phyloP scores from a whole-genome alignment of 1,139 yeast genomes.

The Nadsonia starkeyi-henricii region DNA sequence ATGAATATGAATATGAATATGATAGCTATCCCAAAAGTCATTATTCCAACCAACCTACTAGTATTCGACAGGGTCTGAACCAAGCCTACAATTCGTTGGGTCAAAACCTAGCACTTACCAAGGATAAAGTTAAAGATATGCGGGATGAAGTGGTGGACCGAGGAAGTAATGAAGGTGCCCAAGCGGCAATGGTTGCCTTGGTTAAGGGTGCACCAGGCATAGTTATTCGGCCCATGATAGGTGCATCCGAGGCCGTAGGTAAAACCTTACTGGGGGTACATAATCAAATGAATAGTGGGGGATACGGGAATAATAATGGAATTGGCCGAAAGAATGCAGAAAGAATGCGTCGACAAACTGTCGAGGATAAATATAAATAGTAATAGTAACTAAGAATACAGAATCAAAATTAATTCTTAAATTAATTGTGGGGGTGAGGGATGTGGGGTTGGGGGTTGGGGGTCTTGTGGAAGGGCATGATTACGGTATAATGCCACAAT shows the following conservation, averaged over 20 bases:
- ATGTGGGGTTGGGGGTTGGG: no score
- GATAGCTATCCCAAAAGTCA: slow-evolving; percentile 32
- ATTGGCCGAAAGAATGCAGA: background rate
- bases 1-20: no score
- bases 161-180: slow-evolving; percentile 40
- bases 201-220: slow-evolving; percentile 71
- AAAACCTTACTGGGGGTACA: slow-evolving; percentile 73
- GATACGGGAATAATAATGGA: background rate
- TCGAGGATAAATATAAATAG: background rate
- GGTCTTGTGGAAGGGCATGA: no score
- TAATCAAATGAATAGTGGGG: slow-evolving; percentile 49
- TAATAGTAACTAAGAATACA: no score
- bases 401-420: no score
- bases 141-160: slow-evolving; percentile 42
- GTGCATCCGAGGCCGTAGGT: slow-evolving; percentile 83
- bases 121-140: slow-evolving; percentile 46
- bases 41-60: slow-evolving; percentile 74
- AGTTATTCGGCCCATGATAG: slow-evolving; percentile 73
- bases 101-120: slow-evolving; percentile 52
- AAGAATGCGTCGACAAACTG: background rate
- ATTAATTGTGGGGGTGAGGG: no score
- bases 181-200: slow-evolving; percentile 53
- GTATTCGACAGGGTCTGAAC: slow-evolving; percentile 54
- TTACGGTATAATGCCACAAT: no score
- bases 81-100: slow-evolving; percentile 65